These are phyloP conservation scores for Cryptosporidium viatorum DNA, from an alignment of 169 alveolate species.

Conservation along the genomic window DNA sequence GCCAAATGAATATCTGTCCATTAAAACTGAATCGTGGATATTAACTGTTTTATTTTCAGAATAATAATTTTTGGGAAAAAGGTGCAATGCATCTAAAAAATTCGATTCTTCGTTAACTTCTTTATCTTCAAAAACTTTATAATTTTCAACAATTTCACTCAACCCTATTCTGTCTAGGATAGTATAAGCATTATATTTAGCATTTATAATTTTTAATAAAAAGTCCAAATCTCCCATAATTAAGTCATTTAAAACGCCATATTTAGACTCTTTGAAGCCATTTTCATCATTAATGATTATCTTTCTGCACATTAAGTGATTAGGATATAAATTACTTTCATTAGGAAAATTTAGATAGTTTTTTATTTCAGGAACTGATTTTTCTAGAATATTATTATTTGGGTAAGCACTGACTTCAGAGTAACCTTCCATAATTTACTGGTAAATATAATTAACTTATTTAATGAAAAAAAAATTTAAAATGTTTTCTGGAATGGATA, in stretches of 20 bases:
- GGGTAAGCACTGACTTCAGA: neutral
- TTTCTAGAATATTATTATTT: neutral
- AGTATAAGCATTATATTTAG: neutral
- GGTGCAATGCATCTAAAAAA: neutral
- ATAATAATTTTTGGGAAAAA: neutral
- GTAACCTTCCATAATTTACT: neutral
- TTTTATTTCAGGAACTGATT: neutral
- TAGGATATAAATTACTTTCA: neutral
- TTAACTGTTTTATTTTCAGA: neutral
- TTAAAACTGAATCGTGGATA: conserved; percentile 41
- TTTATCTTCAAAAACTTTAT: neutral
- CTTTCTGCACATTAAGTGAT: neutral
- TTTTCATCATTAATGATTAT: neutral
- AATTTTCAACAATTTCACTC: neutral
- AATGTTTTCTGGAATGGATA: too few relatives aligned
- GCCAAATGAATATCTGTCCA: conserved; percentile 31
- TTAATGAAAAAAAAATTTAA: too few relatives aligned
- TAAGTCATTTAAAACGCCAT: neutral
- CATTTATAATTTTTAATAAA: neutral
- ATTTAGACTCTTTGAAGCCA: neutral
- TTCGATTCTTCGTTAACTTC: neutral
- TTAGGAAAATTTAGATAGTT: too few relatives aligned
- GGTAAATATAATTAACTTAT: too few relatives aligned
- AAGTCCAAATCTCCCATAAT: neutral
- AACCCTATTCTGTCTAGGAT: neutral